Evolutionary conservation across 257 asterid species (phyloP), one percentile per base, ranked within the genome.

Genomic region (Nicotiana tabacum): DNA sequence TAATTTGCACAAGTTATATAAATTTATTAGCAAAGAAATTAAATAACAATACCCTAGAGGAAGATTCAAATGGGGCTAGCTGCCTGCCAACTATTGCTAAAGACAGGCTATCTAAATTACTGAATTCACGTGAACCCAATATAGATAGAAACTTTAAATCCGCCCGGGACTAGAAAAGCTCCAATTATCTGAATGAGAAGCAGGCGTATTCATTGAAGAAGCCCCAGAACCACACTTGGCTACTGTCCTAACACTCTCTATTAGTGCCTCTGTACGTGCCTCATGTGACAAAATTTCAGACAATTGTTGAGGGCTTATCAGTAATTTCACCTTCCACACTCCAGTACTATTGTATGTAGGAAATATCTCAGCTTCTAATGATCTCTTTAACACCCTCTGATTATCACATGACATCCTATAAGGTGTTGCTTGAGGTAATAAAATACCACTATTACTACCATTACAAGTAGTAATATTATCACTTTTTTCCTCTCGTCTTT

Each of bases 301-400:
- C 82, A 90, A 62, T 84, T 86, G 91, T 7, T 91, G 92, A 3
- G 93, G 84, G 82, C 81, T 85, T 13, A 91, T 91, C 3, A 90
- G 90, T 33, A 91, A 85, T 82, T 89, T 86, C 84, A 91, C 95
- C 33, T 90, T 91, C 95, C 95, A 91, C 35, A 87, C 85, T 33
- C 91, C 92, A 11, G 72, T 2, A 64, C 82, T 70, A 83, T 79
- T 89, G 85, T 83, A 84, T 85, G 85, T 69, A 8, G 88, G 89
- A 21, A 82, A 78, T 39, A 81, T 86, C 33, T 87, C 89, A 1
- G 84, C 84, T 18, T 83, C 86, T 21, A 86, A 62, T 32, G 88
- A 74, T 32, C 85, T 82, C 85, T 56, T 82, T 37, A 51, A 8
- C 81, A 60, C 21, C n/a, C 78, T 78, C 29, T 82, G 85, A 15